Percentiles rank a stretch among this genome's conserved stretches.
Evolutionary conservation across 345 rosid species (phyloP).

Genomic region (Lepidium africanum): DNA sequence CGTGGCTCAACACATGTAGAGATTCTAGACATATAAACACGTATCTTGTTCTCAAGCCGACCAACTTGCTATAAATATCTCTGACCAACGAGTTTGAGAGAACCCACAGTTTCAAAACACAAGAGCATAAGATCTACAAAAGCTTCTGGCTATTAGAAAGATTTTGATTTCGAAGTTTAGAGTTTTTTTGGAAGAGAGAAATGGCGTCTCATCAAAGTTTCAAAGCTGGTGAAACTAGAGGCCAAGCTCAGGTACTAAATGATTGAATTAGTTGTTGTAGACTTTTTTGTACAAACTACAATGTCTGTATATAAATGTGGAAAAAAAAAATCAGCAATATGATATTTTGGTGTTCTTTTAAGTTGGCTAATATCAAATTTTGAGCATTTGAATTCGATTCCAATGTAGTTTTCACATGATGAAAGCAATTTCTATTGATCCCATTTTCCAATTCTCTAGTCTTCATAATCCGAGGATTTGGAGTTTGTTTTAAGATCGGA

Average conservation of each 20-base stretch:
- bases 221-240: slow-evolving; percentile 42
- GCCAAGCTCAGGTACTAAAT: slow-evolving; percentile 42
- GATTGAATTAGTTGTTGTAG: not conserved
- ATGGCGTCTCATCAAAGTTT: slow-evolving; percentile 48
- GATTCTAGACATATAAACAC: not conserved
- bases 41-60: slow-evolving; percentile 1
- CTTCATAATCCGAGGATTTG: too few relatives aligned
- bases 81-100: too few relatives aligned
- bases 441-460: not conserved
- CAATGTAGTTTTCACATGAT: too few relatives aligned
- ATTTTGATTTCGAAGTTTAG: not conserved
- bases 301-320: not conserved
- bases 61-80: slow-evolving; percentile 4
- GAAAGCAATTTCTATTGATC: too few relatives aligned
- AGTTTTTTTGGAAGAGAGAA: not conserved
- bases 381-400: too few relatives aligned
- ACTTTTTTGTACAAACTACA: not conserved
- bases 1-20: slow-evolving; percentile 6
- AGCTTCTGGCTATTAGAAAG: not conserved
- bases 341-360: too few relatives aligned
- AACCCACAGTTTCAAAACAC: not conserved
- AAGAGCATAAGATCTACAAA: not conserved
- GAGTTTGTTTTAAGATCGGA: too few relatives aligned
- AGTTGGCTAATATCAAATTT: too few relatives aligned
- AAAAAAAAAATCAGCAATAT: not conserved